A percentile compares a stretch with the other conserved stretches of the same genome.
Conservation (phyloP, 2,329 filamentous ascomycete genomes). For the Sporothrix schenckii region DNA sequence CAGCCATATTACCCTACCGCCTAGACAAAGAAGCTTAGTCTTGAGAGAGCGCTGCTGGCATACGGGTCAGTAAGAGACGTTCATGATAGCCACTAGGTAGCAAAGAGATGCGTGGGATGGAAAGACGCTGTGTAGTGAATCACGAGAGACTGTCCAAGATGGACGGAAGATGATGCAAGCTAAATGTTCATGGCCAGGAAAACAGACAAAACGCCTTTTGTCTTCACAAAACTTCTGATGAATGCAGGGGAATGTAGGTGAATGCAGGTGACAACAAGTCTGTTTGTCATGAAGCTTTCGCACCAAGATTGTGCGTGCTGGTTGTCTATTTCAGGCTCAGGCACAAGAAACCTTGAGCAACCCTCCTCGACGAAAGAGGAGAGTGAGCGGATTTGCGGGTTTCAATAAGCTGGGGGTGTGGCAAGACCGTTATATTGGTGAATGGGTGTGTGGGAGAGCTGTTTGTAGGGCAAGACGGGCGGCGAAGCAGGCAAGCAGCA, state of each 20-base stretch:
- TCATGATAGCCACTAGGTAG: background rate
- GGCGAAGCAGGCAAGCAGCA: background rate
- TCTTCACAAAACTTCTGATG: background rate
- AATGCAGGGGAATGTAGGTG: background rate
- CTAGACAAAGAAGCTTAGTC: constrained; percentile 1
- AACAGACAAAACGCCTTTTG: background rate
- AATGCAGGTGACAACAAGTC: background rate
- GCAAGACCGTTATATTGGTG: constrained; percentile 18
- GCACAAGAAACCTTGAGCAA: constrained; percentile 18
- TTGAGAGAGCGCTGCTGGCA: background rate
- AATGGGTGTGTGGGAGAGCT: constrained; percentile 10
- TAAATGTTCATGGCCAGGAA: background rate
- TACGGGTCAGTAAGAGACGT: background rate
- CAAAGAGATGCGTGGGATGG: background rate
- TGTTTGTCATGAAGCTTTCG: background rate
- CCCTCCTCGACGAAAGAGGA: constrained; percentile 1
- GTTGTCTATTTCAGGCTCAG: constrained; percentile 5
- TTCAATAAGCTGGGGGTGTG: constrained; percentile 5
- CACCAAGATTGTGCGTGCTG: background rate
- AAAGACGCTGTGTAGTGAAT: background rate
- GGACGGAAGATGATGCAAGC: background rate
- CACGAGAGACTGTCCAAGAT: background rate
- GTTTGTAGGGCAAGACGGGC: constrained; percentile 15
- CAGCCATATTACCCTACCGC: constrained; percentile 67
- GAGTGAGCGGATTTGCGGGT: background rate